Conservation (phyloP, 768 basidiomycete genomes). For the Xerocomellus intermedius region DNA sequence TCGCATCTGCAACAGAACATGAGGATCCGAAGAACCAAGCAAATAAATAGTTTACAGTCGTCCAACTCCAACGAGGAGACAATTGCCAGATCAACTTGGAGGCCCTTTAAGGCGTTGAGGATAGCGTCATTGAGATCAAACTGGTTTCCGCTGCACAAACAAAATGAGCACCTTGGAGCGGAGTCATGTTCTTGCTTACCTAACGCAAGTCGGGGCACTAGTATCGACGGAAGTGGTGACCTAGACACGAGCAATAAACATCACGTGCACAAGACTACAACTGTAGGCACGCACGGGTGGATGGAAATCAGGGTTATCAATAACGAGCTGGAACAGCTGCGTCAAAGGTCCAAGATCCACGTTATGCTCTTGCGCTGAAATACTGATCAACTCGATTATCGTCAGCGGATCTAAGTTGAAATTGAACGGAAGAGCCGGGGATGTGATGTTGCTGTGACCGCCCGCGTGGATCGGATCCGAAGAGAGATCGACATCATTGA, state of each 20-base stretch:
- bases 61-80: conserved; percentile 58
- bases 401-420: conserved; percentile 64
- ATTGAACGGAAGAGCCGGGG: conserved; percentile 53
- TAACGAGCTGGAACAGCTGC: conserved; percentile 52
- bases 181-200: conserved; percentile 32
- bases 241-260: conserved; percentile 29
- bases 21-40: neutral
- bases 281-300: conserved; percentile 41
- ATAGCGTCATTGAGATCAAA: conserved; percentile 62
- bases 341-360: conserved; percentile 62
- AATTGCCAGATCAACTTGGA: conserved; percentile 58
- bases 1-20: conserved; percentile 42
- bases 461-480: conserved; percentile 56
- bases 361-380: conserved; percentile 49
- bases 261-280: neutral
- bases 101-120: conserved; percentile 55
- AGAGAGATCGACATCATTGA: conserved; percentile 53
- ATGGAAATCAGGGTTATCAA: conserved; percentile 48
- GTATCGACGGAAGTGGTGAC: conserved; percentile 55
- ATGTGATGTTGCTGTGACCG: conserved; percentile 59
- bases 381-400: conserved; percentile 55
- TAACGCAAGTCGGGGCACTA: conserved; percentile 54
- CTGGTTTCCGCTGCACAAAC: conserved; percentile 53
- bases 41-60: conserved; percentile 49
- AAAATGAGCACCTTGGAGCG: conserved; percentile 2